Percentiles rank a stretch among this genome's conserved stretches.
phyloP scores from a whole-genome alignment of 495 filamentous ascomycete genomes.

The Hypoxylon perforatum region DNA sequence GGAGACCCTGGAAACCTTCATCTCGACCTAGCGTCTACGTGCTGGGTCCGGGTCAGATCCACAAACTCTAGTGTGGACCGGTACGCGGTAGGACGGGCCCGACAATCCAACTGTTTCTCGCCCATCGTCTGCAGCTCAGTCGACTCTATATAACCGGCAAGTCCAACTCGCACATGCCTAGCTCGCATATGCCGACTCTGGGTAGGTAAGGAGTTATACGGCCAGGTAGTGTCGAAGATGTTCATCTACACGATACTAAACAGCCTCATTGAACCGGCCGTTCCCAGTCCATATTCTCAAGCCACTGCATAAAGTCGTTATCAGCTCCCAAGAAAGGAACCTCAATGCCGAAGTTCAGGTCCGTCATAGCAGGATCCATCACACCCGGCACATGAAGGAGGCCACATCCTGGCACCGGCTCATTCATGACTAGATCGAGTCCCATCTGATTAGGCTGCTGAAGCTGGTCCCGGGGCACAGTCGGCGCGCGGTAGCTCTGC shows the following conservation, averaged over 20 bases:
- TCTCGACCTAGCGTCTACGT: no score
- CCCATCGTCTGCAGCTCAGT: no score
- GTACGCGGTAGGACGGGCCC: no score
- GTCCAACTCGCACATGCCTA: not conserved
- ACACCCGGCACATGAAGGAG: constrained; percentile 22
- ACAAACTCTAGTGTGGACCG: no score
- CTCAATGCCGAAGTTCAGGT: constrained; percentile 41
- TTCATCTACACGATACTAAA: no score
- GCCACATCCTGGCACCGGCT: constrained; percentile 16
- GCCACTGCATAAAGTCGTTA: constrained; percentile 50
- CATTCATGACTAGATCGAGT: constrained; percentile 18
- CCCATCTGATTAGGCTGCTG: constrained; percentile 3
- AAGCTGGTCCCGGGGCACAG: constrained; percentile 17
- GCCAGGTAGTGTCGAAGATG: no score
- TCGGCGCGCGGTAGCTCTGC: constrained; percentile 8
- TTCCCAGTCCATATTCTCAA: constrained; percentile 49
- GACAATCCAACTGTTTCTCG: no score
- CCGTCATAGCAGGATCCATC: constrained; percentile 38
- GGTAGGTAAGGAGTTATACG: no score
- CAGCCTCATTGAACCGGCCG: constrained; percentile 21
- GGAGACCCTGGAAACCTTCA: no score
- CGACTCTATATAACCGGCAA: no score
- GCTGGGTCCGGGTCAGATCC: no score
- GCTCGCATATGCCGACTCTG: no score
- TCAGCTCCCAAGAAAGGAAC: constrained; percentile 45